Base-by-base conservation (phyloP, 805 yeast species). In the Kuraishia piskuri region DNA sequence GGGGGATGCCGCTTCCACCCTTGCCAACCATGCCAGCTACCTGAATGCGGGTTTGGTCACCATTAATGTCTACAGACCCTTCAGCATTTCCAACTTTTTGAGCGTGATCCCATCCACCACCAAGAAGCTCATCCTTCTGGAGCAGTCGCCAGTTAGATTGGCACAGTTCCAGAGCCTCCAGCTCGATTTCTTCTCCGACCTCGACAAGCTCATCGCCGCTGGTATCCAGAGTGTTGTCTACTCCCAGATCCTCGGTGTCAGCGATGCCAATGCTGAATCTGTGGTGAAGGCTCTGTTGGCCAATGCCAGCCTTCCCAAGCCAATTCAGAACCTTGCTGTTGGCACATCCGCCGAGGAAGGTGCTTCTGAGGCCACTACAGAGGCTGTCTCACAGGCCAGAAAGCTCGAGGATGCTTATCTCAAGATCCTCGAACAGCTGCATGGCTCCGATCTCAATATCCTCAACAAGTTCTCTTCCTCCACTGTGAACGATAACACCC, bases 391-490 rank as follows among this genome's bases (percentile, higher is more conserved):
- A 37, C 73, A 75, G 48, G 87, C 81, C 6, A 63, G 73, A 54
- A 68, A 70, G 23, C 76, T 84, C 58, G 96, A 89, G 68, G 80
- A 82, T 51, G 89, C 91, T 20, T 91, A 91, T 70, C 70, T 83
- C 58, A 85, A 84, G 65, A 81, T 92, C 20, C 76, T 91, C 59
- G 68, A 77, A 50, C 96, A 90, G 68, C 74, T 88, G 7, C 84
- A 83, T 63, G 68, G 76, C 19, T 65, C 74, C 7, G 74, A 79
- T 53, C 71, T 88, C 56, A 73, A 77, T 52, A 68, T 90, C 40
- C 73, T 87, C 65, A 86, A 89, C 68, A 83, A 83, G 53, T 79
- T 68, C 58, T 60, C 75, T 19, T 73, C 77, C 22, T 69, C 71
- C 37, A 70, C 73, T 51, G 79, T 80, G 3, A 63, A 64, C 26